phyloP scores from a whole-genome alignment of 2,329 filamentous ascomycete species.

The Clarireedia homoeocarpa region DNA sequence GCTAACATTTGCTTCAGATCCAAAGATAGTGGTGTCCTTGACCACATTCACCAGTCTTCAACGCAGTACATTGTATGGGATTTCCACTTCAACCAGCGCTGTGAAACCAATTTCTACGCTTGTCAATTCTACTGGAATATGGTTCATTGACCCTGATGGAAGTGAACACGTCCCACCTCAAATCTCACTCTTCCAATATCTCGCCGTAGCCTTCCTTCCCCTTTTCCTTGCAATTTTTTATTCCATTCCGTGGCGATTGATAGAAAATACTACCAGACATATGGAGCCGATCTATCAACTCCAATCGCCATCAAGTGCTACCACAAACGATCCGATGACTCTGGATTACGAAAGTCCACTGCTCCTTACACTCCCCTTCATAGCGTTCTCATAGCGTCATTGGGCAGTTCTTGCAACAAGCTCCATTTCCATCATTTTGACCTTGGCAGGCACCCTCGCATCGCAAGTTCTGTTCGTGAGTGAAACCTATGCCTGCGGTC shows the following conservation, averaged over 20 bases:
- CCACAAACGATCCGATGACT: not conserved
- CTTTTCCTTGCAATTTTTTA: not conserved
- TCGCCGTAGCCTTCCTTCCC: not conserved
- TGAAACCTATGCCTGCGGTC: not conserved
- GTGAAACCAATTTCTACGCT: not conserved
- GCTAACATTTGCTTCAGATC: too few relatives aligned
- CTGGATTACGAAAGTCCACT: not conserved
- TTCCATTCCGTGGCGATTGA: not conserved
- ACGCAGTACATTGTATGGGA: not conserved
- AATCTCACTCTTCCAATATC: not conserved
- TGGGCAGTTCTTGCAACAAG: not conserved
- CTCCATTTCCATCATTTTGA: not conserved
- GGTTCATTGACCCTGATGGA: not conserved
- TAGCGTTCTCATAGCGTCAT: not conserved
- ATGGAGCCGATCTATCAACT: not conserved
- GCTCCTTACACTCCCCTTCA: not conserved
- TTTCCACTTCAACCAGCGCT: too few relatives aligned
- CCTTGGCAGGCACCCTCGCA: not conserved
- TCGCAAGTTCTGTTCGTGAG: not conserved
- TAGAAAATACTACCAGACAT: not conserved
- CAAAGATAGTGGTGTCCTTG: not conserved
- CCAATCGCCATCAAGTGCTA: not conserved
- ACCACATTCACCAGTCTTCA: not conserved
- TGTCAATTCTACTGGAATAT: constrained; percentile 1
- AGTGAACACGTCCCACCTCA: not conserved